Percentiles rank a stretch among this genome's conserved stretches.
Conservation (phyloP, 2,329 filamentous ascomycete genomes). For the Verticillium albo-atrum region DNA sequence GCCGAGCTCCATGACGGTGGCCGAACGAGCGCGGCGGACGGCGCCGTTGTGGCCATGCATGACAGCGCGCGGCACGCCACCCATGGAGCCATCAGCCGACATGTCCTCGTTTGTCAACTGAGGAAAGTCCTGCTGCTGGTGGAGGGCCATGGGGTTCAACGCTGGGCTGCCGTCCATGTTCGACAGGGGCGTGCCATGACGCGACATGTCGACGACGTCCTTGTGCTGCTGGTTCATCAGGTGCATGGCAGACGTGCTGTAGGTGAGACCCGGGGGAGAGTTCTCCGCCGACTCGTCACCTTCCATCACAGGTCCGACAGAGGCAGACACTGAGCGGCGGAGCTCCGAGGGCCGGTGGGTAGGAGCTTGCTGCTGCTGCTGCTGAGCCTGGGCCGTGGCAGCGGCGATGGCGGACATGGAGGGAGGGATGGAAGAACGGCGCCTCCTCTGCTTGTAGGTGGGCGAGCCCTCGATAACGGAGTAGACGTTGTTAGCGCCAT, state of each 20-base stretch:
- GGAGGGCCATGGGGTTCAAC: conserved; percentile 62
- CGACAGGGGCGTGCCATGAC: conserved; percentile 85
- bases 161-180: conserved; percentile 78
- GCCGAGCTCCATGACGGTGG: conserved; percentile 92
- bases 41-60: conserved; percentile 70
- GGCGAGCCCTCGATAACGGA: conserved; percentile 96
- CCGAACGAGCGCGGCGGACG: conserved; percentile 84
- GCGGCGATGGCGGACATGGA: conserved; percentile 66
- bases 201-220: conserved; percentile 77
- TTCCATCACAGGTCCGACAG: conserved; percentile 77
- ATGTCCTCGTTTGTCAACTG: conserved; percentile 60
- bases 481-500: conserved; percentile 75
- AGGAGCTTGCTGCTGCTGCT: conserved; percentile 30
- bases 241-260: conserved; percentile 64
- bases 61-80: conserved; percentile 56
- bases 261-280: conserved; percentile 72
- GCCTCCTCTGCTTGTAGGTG: conserved; percentile 95
- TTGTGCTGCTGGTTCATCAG: conserved; percentile 65
- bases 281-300: conserved; percentile 74
- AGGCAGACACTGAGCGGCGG: conserved; percentile 83
- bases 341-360: conserved; percentile 84
- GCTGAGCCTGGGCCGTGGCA: conserved; percentile 50
- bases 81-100: conserved; percentile 52
- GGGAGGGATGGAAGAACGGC: conserved; percentile 87
- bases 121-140: conserved; percentile 66